phyloP scores from a whole-genome alignment of 371 early-diverging fungal genomes.

The Actinomucor elegans region DNA sequence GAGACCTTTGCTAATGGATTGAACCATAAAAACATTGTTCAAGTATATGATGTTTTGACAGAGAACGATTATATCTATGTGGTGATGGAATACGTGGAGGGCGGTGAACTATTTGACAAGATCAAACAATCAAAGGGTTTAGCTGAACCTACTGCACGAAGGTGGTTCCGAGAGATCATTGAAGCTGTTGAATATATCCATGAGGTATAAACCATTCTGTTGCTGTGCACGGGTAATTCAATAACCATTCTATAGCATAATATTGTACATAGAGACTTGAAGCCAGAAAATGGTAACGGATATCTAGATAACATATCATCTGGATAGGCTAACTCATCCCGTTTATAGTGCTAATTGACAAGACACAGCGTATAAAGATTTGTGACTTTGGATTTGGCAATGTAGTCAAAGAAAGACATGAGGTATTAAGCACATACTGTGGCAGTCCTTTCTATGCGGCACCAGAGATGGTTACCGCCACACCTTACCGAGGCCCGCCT shows the following conservation, averaged over 20 bases:
- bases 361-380: conserved; percentile 63
- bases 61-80: conserved; percentile 84
- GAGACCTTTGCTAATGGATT: conserved; percentile 62
- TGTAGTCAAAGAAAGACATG: conserved; percentile 74
- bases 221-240: background rate
- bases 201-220: background rate
- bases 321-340: background rate
- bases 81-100: conserved; percentile 94
- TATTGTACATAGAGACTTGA: conserved; percentile 88
- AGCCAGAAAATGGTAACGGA: conserved; percentile 75
- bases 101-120: conserved; percentile 96
- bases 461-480: conserved; percentile 79
- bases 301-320: background rate
- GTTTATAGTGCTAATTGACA: conserved; percentile 52
- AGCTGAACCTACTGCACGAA: conserved; percentile 80
- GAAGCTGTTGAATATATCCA: conserved; percentile 96
- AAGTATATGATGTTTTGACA: conserved; percentile 87
- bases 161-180: conserved; percentile 94
- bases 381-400: conserved; percentile 96
- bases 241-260: conserved; percentile 49
- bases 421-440: conserved; percentile 90
- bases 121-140: conserved; percentile 86
- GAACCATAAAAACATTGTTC: conserved; percentile 83
- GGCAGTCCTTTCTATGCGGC: conserved; percentile 93
- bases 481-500: conserved; percentile 73